Evolutionary conservation across 2,329 filamentous ascomycete genomes (phyloP).

Genomic region (Karstenula rhodostoma): DNA sequence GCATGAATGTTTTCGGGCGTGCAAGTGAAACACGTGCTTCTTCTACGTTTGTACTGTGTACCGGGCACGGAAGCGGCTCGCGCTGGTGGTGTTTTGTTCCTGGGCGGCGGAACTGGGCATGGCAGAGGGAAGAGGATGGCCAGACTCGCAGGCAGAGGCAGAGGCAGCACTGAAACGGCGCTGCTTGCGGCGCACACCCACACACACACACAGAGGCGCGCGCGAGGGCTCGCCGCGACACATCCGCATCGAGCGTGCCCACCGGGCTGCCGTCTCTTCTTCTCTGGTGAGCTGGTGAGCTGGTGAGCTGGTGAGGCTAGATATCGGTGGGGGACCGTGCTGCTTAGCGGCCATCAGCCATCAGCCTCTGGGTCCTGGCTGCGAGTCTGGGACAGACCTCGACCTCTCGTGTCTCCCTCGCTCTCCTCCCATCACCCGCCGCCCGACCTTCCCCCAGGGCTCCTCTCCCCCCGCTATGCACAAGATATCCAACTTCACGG

Average conservation of each 20-base stretch:
- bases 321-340: slow-evolving; percentile 9
- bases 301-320: background rate
- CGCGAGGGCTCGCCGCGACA: too few species aligned
- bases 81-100: background rate
- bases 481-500: slow-evolving; percentile 73
- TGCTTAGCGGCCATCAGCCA: slow-evolving; percentile 1
- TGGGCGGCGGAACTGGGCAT: too few species aligned
- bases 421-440: slow-evolving; percentile 31
- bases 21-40: slow-evolving; percentile 34
- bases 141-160: background rate
- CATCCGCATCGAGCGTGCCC: too few species aligned
- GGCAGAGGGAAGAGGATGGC: too few species aligned
- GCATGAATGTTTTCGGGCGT: slow-evolving; percentile 24
- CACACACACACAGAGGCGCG: too few species aligned
- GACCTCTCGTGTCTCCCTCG: slow-evolving; percentile 27
- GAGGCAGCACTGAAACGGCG: background rate
- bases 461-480: slow-evolving; percentile 61
- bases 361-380: slow-evolving; percentile 5
- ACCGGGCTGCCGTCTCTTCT: too few species aligned
- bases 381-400: slow-evolving; percentile 11
- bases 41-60: too few species aligned
- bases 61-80: background rate
- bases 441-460: slow-evolving; percentile 40
- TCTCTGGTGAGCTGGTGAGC: too few species aligned
- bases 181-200: background rate